Conservation (phyloP, 257 asterid genomes). For the Anisodus tanguticus region DNA sequence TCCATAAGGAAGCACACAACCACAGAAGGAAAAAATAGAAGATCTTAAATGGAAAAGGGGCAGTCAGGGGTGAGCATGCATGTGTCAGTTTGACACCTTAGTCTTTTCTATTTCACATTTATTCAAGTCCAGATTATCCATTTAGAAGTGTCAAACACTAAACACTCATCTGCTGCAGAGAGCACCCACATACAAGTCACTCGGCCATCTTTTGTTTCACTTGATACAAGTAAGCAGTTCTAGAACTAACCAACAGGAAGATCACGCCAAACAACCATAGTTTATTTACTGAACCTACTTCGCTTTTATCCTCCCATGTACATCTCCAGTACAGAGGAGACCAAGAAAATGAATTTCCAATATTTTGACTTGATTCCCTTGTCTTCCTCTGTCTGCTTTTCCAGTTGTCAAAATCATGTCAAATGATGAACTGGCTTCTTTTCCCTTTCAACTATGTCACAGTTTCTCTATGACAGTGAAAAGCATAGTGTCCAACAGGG, state of each 20-base stretch:
- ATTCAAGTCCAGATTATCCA: background rate
- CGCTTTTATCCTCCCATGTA: background rate
- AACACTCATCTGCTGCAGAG: slow-evolving; percentile 2
- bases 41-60: slow-evolving; percentile 7
- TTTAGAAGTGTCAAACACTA: background rate
- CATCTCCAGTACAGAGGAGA: background rate
- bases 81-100: background rate
- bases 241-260: background rate
- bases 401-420: background rate
- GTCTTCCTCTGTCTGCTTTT: background rate
- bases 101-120: background rate
- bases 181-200: slow-evolving; percentile 1
- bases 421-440: background rate
- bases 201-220: background rate
- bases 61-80: background rate
- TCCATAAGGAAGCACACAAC: background rate
- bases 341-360: background rate
- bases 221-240: background rate
- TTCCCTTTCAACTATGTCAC: background rate
- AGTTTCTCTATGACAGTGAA: background rate
- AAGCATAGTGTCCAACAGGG: background rate
- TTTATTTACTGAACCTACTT: background rate
- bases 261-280: background rate
- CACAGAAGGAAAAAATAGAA: background rate
- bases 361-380: background rate